Percentiles rank a stretch among this genome's conserved stretches.
Conservation (phyloP, 2,329 filamentous ascomycete genomes). For the Xylaria sp. region DNA sequence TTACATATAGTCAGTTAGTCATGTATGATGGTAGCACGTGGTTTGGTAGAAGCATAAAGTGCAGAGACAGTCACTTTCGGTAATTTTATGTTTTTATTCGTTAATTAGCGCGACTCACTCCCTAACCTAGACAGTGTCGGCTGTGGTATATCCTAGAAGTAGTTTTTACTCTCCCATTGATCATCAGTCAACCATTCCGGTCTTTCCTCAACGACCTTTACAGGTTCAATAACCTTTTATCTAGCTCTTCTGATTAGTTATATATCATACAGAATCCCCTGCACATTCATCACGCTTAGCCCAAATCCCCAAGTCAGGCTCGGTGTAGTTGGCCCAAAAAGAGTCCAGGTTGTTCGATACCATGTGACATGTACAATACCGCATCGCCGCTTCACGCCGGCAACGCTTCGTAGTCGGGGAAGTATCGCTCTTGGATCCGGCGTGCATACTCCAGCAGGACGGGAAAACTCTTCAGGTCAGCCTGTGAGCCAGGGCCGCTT, state of each 20-base stretch:
- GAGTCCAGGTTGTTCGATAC: background rate
- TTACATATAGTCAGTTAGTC: conserved; percentile 21
- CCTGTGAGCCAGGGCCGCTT: conserved; percentile 60
- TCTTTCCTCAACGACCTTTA: background rate
- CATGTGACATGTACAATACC: background rate
- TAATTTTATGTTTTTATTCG: background rate
- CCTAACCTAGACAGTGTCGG: no score
- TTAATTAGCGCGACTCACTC: background rate
- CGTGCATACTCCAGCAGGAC: conserved; percentile 65
- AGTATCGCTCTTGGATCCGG: conserved; percentile 66
- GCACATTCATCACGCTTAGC: background rate
- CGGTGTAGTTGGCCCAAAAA: no score
- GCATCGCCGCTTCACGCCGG: background rate
- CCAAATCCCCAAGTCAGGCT: background rate
- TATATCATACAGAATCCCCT: background rate
- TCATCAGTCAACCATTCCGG: background rate
- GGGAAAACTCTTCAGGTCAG: conserved; percentile 59
- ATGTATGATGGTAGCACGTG: conserved; percentile 16
- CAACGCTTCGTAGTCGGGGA: conserved; percentile 66
- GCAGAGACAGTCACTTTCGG: background rate
- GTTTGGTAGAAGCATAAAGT: conserved; percentile 19
- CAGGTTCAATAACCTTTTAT: background rate
- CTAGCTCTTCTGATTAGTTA: background rate
- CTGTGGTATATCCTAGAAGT: background rate
- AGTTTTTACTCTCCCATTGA: background rate